Base-by-base conservation (phyloP, 768 basidiomycete species). In the Naganishia vaughanmartiniae region DNA sequence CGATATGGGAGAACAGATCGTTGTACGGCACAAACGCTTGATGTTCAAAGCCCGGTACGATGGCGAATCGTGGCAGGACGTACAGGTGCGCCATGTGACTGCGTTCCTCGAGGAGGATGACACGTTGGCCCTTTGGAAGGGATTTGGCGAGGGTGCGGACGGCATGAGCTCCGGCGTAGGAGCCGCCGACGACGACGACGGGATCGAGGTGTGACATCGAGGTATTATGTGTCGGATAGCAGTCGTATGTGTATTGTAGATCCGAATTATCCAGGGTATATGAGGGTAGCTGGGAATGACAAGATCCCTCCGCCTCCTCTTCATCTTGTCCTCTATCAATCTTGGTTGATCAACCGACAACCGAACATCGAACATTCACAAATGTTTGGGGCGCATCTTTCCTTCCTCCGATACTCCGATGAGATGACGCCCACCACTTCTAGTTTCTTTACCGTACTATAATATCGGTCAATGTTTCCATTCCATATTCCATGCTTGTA, bases 21-120 rank as follows among this genome's bases (percentile, higher is more conserved):
- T 55, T 69, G 67, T 79, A 81, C 5, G 80, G 81, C 57, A 82
- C 75, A 60, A 76, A 80, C 1, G 76, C 80, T 63, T 79, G 78
- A 58, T 78, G 76, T 39, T 76, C 63, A 12, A 77, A 73, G 17
- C 69, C 69, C 15, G 53, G 53, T 1, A 80, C 54, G 19, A 82
- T 70, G 15, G 78, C 73, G 58, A 75, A 80, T 58, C 81, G 71
- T 7, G 81, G 81, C 3, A 72, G 46, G 31, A 66, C 71, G 67
- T 68, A 72, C 11, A 72, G 63, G 39, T 72, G 71, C 15, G 66
- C 66, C 58, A 72, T 56, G 28, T 72, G 71, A 26, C 57, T 63
- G 19, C 66, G 67, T 48, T 67, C 67, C 53, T 72, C 71, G 60
- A 72, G 56, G 28, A 72, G 54, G 66, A 72, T 48, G 57, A 72